Evolutionary conservation across 163 green algal genomes (phyloP).

Genomic region (Trebouxiophyceae sp.): DNA sequence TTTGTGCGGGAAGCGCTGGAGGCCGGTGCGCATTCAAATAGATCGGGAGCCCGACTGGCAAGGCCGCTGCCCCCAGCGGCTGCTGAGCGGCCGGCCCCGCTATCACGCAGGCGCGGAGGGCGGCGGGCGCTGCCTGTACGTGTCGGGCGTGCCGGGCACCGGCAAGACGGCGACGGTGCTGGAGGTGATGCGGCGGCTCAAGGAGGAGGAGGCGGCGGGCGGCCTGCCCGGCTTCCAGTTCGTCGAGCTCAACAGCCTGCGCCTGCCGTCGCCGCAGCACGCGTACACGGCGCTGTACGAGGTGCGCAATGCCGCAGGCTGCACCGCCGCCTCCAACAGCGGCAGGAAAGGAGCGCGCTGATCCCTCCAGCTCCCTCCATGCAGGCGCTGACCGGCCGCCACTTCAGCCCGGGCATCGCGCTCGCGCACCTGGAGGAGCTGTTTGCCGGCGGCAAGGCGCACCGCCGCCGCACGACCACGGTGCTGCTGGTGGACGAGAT

Average conservation of each 20-base stretch:
- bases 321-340: neutral
- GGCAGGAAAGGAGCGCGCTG: no score
- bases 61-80: neutral
- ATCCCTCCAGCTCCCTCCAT: neutral
- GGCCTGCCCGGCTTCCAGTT: conserved; percentile 68
- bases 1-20: conserved; percentile 68
- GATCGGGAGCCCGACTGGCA: no score
- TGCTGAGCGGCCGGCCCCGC: no score
- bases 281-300: conserved; percentile 83
- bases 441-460: conserved; percentile 22
- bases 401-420: conserved; percentile 26
- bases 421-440: conserved; percentile 48
- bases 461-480: conserved; percentile 33
- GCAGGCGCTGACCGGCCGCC: conserved; percentile 41
- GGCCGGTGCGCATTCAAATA: conserved; percentile 25
- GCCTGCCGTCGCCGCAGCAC: conserved; percentile 78
- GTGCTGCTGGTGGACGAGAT: conserved; percentile 94
- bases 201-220: conserved; percentile 16
- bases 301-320: conserved; percentile 31
- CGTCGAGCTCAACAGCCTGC: conserved; percentile 89
- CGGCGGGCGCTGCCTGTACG: conserved; percentile 77
- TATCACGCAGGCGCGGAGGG: neutral
- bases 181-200: conserved; percentile 62
- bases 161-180: conserved; percentile 91
- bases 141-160: conserved; percentile 85